Base-by-base conservation (phyloP, 108 stramenopile species). In the Discostella pseudostelligera region DNA sequence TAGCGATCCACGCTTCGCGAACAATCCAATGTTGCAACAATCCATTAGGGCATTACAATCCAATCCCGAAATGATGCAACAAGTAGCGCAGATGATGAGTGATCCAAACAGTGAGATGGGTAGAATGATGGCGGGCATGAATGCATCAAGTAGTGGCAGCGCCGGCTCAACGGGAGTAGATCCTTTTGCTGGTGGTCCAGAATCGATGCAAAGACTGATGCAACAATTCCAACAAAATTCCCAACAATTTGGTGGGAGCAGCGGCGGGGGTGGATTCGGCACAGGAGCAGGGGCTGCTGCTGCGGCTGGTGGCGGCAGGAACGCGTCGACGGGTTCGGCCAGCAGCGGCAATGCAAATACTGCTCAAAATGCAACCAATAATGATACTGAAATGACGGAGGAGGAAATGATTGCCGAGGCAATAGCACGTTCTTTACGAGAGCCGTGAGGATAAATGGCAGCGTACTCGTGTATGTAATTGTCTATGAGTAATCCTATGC, bases 401-500 rank as follows among this genome's bases (percentile, higher is more conserved):
- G 93, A 94, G 50, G 93, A 94, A 79, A 91, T 94, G 93, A 85
- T 94, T 70, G 89, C 84, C 24, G 89, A 94, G 72, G 93, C 93
- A 16, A 94, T 94, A 72, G 83, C 84, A 28, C 81, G 93, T 47
- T 94, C 93, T 20, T 61, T 94, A 59, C 59, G 84, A 55, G 93
- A 94, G 26, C 59, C 45, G 32, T 81, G 56, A 71, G 9, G n/a
- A n/a, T n/a, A n/a, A n/a, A n/a, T n/a, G n/a, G n/a, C n/a, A n/a
- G n/a, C n/a, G n/a, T n/a, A n/a, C n/a, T n/a, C n/a, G n/a, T n/a
- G n/a, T n/a, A n/a, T n/a, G n/a, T n/a, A n/a, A n/a, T n/a, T n/a
- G n/a, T n/a, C n/a, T n/a, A n/a, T n/a, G n/a, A n/a, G n/a, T n/a
- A n/a, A n/a, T n/a, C n/a, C n/a, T n/a, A n/a, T n/a, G n/a, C n/a